Evolutionary conservation across 495 filamentous ascomycete genomes (phyloP).

Genomic region (Daldinia loculata): DNA sequence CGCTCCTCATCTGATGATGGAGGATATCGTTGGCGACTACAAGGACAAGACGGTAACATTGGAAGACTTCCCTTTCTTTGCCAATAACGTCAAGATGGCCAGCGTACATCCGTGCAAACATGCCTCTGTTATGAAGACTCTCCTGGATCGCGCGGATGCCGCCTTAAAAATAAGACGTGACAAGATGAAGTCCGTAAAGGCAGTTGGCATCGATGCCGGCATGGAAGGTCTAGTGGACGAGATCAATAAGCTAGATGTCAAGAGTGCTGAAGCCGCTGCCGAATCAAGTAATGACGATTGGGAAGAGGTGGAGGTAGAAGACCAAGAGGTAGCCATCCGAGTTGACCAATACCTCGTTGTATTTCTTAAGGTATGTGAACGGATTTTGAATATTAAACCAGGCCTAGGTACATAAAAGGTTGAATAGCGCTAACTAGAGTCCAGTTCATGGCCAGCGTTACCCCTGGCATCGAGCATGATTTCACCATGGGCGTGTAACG

Average conservation of each 20-base stretch:
- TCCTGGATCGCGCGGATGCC: slow-evolving; percentile 93
- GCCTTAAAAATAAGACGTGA: slow-evolving; percentile 88
- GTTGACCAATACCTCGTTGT: slow-evolving; percentile 99
- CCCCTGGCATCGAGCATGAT: slow-evolving; percentile 96
- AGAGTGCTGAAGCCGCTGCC: slow-evolving; percentile 49
- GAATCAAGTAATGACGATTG: slow-evolving; percentile 74
- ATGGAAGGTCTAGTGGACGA: slow-evolving; percentile 68
- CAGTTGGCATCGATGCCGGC: slow-evolving; percentile 57
- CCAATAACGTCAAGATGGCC: slow-evolving; percentile 88
- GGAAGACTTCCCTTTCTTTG: slow-evolving; percentile 95
- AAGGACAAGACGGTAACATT: slow-evolving; percentile 99
- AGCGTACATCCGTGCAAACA: slow-evolving; percentile 94
- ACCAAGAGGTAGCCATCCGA: slow-evolving; percentile 87
- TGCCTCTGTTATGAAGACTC: slow-evolving; percentile 95
- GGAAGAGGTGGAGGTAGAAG: slow-evolving; percentile 75
- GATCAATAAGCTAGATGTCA: slow-evolving; percentile 62
- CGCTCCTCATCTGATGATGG: slow-evolving; percentile 92
- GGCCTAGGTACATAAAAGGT: neutral
- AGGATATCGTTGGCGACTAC: slow-evolving; percentile 99
- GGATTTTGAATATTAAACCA: neutral
- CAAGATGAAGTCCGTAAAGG: slow-evolving; percentile 69
- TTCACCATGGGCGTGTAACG: slow-evolving; percentile 95
- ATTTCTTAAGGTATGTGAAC: slow-evolving; percentile 74
- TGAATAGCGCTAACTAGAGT: slow-evolving; percentile 23
- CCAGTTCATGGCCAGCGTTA: slow-evolving; percentile 94